Conservation (phyloP, 2,329 filamentous ascomycete genomes). For the Rhinocladiella mackenziei region DNA sequence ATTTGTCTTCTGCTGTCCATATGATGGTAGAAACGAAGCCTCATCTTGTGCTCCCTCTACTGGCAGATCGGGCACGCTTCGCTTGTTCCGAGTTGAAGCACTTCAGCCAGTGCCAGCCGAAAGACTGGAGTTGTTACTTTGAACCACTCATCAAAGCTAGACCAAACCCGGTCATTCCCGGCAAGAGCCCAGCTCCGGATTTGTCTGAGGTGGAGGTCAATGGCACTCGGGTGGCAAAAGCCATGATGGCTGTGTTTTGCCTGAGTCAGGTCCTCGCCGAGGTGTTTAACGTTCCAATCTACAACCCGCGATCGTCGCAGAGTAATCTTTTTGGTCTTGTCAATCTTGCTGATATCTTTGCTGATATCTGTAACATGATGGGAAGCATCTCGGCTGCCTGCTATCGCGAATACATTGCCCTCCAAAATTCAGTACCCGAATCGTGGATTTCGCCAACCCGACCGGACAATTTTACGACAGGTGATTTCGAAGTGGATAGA, state of each 20-base stretch:
- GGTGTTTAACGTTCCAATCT: constrained; percentile 63
- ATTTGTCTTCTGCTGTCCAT: constrained; percentile 69
- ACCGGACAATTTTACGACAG: constrained; percentile 37
- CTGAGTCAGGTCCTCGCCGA: constrained; percentile 71
- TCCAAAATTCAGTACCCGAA: constrained; percentile 69
- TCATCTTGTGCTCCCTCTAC: constrained; percentile 73
- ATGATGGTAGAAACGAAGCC: constrained; percentile 76
- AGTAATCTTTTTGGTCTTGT: constrained; percentile 66
- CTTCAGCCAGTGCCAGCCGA: constrained; percentile 51
- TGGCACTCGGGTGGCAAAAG: constrained; percentile 75
- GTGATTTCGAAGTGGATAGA: constrained; percentile 42
- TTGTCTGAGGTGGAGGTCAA: constrained; percentile 45
- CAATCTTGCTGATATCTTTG: constrained; percentile 82
- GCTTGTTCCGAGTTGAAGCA: constrained; percentile 65
- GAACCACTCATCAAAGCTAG: constrained; percentile 53
- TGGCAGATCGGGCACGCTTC: constrained; percentile 69
- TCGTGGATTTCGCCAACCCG: constrained; percentile 49
- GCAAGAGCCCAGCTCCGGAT: constrained; percentile 16
- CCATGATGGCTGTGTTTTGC: constrained; percentile 70
- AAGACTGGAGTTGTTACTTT: constrained; percentile 59
- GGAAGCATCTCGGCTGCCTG: constrained; percentile 74
- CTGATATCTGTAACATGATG: constrained; percentile 66
- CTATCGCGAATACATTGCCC: constrained; percentile 76
- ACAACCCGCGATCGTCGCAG: constrained; percentile 60
- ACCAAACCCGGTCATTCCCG: constrained; percentile 21